These are phyloP conservation scores for Guadua angustifolia DNA, from an alignment of 176 grass and related monocot genomes.

Conservation along the genomic window DNA sequence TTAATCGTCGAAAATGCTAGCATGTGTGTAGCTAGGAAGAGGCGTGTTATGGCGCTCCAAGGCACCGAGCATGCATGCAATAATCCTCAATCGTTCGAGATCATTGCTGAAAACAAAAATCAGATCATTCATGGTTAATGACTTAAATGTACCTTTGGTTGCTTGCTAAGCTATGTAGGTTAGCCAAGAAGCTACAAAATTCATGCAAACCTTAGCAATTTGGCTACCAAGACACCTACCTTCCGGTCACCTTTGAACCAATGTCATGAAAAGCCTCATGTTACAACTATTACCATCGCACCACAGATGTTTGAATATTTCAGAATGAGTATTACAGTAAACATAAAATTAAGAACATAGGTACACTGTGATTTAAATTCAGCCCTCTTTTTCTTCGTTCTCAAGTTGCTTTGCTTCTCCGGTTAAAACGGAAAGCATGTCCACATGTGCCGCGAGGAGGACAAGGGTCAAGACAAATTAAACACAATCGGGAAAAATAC, in stretches of 20 bases:
- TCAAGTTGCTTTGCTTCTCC: neutral
- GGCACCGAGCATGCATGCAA: neutral
- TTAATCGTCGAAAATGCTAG: constrained; percentile 9
- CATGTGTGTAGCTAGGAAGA: neutral
- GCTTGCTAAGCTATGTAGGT: neutral
- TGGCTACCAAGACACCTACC: neutral
- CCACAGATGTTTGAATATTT: neutral
- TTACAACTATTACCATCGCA: neutral
- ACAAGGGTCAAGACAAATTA: neutral
- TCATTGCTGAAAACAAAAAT: neutral
- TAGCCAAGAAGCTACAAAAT: neutral
- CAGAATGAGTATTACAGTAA: neutral
- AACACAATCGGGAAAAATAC: neutral
- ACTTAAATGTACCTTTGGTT: neutral
- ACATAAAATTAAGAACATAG: neutral
- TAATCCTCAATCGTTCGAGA: neutral
- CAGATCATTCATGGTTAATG: neutral
- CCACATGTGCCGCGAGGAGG: neutral
- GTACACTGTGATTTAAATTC: neutral
- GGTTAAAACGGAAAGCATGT: neutral
- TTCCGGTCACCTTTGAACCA: neutral
- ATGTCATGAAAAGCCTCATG: neutral
- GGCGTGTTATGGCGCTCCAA: neutral
- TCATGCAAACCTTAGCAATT: neutral
- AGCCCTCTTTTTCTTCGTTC: neutral